These are phyloP conservation scores for Ensete glaucum DNA, from an alignment of 176 grass and related monocot species.

Conservation along the genomic window DNA sequence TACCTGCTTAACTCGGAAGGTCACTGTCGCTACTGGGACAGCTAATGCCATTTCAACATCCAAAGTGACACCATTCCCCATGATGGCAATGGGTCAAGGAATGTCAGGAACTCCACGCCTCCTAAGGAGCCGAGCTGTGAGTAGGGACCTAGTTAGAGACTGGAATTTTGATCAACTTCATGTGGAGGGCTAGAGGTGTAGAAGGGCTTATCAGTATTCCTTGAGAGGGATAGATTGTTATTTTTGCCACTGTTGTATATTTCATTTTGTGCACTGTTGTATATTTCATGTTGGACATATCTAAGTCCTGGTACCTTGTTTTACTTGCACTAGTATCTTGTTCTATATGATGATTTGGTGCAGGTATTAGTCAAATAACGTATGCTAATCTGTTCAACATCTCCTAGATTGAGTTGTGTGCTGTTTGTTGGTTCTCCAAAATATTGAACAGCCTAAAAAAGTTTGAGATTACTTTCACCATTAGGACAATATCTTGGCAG, in stretches of 20 bases:
- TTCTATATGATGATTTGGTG: background rate
- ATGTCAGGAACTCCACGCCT: conserved; percentile 45
- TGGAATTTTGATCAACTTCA: conserved; percentile 85
- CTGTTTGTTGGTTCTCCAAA: background rate
- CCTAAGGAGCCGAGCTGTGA: conserved; percentile 66
- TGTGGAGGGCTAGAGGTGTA: conserved; percentile 43
- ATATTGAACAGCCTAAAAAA: background rate
- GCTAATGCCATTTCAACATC: conserved; percentile 38
- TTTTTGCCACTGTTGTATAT: background rate
- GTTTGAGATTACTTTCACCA: background rate
- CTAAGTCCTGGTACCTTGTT: background rate
- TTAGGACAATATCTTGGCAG: no score
- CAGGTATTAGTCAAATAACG: background rate
- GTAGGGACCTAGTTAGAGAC: conserved; percentile 80
- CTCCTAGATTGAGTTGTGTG: background rate
- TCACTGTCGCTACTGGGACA: conserved; percentile 22
- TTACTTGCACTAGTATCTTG: background rate
- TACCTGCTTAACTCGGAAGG: conserved; percentile 44
- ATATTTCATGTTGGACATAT: background rate
- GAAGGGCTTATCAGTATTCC: background rate
- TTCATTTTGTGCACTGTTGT: background rate
- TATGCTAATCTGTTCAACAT: background rate
- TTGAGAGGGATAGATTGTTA: background rate
- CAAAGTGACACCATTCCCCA: conserved; percentile 73
- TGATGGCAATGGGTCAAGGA: conserved; percentile 34